These are phyloP conservation scores for Cryptococcus sp. DNA, from an alignment of 1,284 basidiomycete species.

Conservation along the genomic window DNA sequence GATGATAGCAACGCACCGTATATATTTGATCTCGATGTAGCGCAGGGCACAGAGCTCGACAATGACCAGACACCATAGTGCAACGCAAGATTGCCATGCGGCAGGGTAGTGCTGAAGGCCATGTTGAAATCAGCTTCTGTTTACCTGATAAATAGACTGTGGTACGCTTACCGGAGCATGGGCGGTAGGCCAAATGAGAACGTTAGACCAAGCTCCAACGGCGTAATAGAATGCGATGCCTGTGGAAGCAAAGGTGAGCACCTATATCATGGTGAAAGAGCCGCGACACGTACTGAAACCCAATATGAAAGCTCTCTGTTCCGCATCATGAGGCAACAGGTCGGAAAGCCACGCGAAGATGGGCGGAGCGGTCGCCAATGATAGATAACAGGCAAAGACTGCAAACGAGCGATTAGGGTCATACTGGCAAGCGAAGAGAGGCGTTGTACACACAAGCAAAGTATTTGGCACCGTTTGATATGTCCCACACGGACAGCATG, in stretches of 20 bases:
- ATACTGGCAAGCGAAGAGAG: not conserved
- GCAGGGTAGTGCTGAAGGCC: constrained; percentile 30
- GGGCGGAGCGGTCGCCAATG: constrained; percentile 40
- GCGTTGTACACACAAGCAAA: constrained; percentile 33
- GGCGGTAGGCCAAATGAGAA: not conserved
- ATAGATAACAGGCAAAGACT: constrained; percentile 45
- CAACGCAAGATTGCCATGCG: constrained; percentile 44
- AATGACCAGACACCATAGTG: constrained; percentile 37
- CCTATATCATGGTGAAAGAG: constrained; percentile 25
- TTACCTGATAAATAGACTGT: not conserved
- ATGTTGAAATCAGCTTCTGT: not conserved
- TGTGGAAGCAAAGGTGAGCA: constrained; percentile 20
- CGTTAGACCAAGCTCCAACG: constrained; percentile 16
- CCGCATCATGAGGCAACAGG: constrained; percentile 45
- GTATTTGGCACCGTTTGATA: constrained; percentile 44
- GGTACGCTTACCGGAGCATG: not conserved
- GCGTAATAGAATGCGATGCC: constrained; percentile 27
- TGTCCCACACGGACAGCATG: constrained; percentile 49
- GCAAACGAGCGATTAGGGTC: not conserved
- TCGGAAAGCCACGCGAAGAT: constrained; percentile 49
- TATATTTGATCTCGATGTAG: constrained; percentile 30
- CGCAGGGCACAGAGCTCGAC: constrained; percentile 23
- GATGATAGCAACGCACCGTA: constrained; percentile 19
- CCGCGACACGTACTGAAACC: constrained; percentile 13
- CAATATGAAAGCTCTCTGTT: constrained; percentile 46